Percentiles rank a stretch among this genome's conserved stretches.
These are phyloP conservation scores for Ensete glaucum DNA, from an alignment of 176 grass and related monocot genomes.

Conservation along the genomic window DNA sequence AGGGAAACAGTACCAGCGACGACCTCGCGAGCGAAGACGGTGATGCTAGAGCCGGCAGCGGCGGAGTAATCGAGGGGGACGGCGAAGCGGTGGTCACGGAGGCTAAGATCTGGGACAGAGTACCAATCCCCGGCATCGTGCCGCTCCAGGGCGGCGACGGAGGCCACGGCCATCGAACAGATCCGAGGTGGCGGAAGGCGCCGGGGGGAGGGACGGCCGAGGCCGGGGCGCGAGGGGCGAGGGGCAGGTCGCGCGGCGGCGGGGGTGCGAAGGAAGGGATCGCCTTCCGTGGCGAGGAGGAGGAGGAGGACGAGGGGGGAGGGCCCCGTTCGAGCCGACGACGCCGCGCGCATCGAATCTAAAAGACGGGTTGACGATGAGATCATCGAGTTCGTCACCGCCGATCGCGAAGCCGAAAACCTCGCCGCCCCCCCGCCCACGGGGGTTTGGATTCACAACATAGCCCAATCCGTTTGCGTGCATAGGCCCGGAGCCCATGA, in stretches of 20 bases:
- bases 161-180: slow-evolving; percentile 33
- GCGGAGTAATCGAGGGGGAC: slow-evolving; percentile 77
- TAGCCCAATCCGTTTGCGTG: no score
- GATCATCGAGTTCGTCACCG: no score
- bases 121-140: slow-evolving; percentile 60
- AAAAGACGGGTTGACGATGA: no score
- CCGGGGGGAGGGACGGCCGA: no score
- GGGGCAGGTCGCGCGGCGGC: no score
- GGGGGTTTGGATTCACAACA: no score
- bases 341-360: not conserved
- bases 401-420: no score
- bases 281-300: not conserved
- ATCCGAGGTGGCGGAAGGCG: no score
- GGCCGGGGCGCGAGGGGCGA: no score
- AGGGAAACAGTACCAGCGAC: slow-evolving; percentile 38
- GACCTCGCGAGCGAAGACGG: slow-evolving; percentile 83
- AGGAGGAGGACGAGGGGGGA: not conserved
- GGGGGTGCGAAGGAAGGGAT: no score
- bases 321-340: not conserved
- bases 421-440: no score
- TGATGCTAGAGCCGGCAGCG: slow-evolving; percentile 26
- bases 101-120: slow-evolving; percentile 63
- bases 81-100: slow-evolving; percentile 70
- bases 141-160: slow-evolving; percentile 5
- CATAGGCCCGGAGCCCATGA: no score